Evolutionary conservation across 345 rosid species (phyloP), one percentile per base, ranked within the genome.

Genomic region (Syzygium aromaticum): DNA sequence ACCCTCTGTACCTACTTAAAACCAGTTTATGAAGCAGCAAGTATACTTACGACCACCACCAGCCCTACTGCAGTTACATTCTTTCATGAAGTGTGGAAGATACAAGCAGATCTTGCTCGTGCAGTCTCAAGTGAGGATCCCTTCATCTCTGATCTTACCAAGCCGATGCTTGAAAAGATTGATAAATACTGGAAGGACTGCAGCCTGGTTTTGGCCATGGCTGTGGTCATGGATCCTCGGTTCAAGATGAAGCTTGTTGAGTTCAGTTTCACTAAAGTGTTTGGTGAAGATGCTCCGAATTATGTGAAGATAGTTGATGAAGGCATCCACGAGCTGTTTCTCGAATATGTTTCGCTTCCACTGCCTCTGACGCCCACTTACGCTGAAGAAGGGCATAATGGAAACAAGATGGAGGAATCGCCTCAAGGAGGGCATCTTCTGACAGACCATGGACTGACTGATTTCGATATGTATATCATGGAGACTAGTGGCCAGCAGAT

Each of bases 151-250:
- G 88, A 87, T 64, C 86, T 96, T 54, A 90, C 95, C 51, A 93
- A 91, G 89, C 88, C 89, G 84, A 91, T 97, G 95, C 94, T 90
- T 46, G 98, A 93, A 83, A 95, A 92, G 90, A 90, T 95, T n/a
- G 92, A 90, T 86, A 91, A 90, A 86, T 96, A 96, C 91, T 95
- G 96, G 98, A 93, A 92, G 88, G 98, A 95, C 85, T 94, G 96
- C 92, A 93, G 98, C 94, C 90, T 95, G 90, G 95, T 94, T 87
- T 89, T 97, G 93, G 98, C 98, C 11, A 86, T 93, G 86, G 98
- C 98, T 10, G 97, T 96, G 12, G 95, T 95, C 87, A 95, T 97
- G 99, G 99, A 97, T 92, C 99, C 99, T n/a, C 94, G 98, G 83
- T 97, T 96, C 92, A 97, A 95, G 91, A 92, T 96, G 98, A 97